Percentiles rank a stretch among this genome's conserved stretches.
These are phyloP conservation scores for Oenanthe javanica DNA, from an alignment of 140 eudicot species.

Conservation along the genomic window DNA sequence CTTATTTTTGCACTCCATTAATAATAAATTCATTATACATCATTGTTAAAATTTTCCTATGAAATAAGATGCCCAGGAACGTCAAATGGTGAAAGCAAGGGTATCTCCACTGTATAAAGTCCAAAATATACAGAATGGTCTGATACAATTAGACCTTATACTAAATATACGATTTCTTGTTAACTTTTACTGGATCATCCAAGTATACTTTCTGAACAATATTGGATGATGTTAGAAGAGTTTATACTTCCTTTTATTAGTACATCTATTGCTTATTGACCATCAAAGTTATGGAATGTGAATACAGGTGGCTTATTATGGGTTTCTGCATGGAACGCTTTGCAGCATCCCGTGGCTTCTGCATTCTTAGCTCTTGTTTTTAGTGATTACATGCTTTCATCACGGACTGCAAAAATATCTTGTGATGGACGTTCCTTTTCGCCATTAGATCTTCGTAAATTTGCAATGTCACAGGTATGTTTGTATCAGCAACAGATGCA, in stretches of 20 bases:
- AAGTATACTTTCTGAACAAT: neutral
- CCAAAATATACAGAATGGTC: neutral
- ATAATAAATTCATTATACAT: neutral
- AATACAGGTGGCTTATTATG: conserved; percentile 77
- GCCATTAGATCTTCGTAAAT: conserved; percentile 67
- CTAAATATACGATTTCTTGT: neutral
- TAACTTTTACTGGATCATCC: neutral
- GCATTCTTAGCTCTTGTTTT: conserved; percentile 77
- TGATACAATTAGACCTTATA: neutral
- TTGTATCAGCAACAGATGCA: neutral
- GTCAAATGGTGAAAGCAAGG: neutral
- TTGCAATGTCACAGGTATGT: conserved; percentile 82
- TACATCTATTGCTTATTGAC: conserved; percentile 8
- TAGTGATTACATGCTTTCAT: conserved; percentile 94
- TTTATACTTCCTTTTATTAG: neutral
- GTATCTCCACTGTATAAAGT: neutral
- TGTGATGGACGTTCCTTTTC: conserved; percentile 59
- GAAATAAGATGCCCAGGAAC: neutral
- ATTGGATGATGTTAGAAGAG: neutral
- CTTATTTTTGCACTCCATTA: neutral
- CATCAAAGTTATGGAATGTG: conserved; percentile 1
- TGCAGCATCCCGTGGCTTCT: conserved; percentile 90
- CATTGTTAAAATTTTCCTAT: neutral
- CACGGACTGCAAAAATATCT: conserved; percentile 53
- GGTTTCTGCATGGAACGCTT: conserved; percentile 83